Percentiles rank a stretch among this genome's conserved stretches.
phyloP scores from a whole-genome alignment of 2,329 filamentous ascomycete species.

The Parasarocladium wereldwijsianum region DNA sequence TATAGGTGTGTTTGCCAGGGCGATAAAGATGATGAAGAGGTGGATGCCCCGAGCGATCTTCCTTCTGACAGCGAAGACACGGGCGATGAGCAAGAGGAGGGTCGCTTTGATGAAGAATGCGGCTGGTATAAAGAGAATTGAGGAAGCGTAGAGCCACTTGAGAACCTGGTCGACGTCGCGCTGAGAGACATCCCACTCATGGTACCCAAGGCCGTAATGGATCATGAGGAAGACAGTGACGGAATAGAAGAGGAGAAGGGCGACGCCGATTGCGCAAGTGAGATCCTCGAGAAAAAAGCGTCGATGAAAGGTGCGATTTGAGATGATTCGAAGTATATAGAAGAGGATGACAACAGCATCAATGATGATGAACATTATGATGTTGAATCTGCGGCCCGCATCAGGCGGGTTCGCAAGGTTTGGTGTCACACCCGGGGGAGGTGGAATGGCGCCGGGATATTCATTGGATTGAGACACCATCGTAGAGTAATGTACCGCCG shows the following conservation, averaged over 20 bases:
- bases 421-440: constrained; percentile 12
- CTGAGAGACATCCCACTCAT: constrained; percentile 11
- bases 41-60: constrained; percentile 13
- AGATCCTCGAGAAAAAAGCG: constrained; percentile 1
- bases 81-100: constrained; percentile 16
- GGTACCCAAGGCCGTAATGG: constrained; percentile 10
- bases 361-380: constrained; percentile 6
- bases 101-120: constrained; percentile 17
- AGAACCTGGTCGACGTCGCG: constrained; percentile 7
- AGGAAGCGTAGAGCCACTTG: constrained; percentile 15
- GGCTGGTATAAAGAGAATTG: constrained; percentile 14
- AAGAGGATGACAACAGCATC: neutral
- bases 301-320: neutral
- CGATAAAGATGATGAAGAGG: constrained; percentile 12
- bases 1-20: constrained; percentile 14
- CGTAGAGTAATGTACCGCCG: no score
- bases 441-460: constrained; percentile 10
- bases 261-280: neutral
- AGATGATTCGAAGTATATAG: neutral
- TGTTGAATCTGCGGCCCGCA: constrained; percentile 12
- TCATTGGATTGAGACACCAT: neutral
- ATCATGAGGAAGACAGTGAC: constrained; percentile 6
- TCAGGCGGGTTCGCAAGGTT: constrained; percentile 13
- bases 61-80: constrained; percentile 14
- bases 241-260: neutral